These are phyloP conservation scores for Ophiostoma triangulosporum DNA, from an alignment of 2,329 filamentous ascomycete species.

Conservation along the genomic window DNA sequence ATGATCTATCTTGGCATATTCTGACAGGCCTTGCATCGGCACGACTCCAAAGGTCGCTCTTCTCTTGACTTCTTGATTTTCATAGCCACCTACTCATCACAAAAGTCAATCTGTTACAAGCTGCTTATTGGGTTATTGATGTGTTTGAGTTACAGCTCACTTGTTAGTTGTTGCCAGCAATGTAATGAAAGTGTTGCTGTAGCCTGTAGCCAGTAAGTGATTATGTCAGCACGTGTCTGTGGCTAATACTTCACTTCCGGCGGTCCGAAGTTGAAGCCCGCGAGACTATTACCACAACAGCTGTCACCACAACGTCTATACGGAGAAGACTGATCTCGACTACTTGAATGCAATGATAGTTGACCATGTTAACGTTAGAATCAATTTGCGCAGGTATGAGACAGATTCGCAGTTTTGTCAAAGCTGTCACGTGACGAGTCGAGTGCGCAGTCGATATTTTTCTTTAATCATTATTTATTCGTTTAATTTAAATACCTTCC, in stretches of 20 bases:
- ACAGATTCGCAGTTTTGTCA: no score
- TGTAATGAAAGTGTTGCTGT: no score
- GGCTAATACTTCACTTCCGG: slow-evolving; percentile 2
- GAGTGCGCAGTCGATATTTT: background rate
- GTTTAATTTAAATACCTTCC: background rate
- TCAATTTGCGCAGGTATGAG: no score
- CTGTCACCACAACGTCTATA: no score
- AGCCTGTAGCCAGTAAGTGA: no score
- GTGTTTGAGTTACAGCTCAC: no score
- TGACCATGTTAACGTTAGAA: no score
- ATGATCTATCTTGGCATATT: background rate
- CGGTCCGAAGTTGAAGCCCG: slow-evolving; percentile 7
- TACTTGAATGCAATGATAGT: no score
- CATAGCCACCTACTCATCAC: background rate
- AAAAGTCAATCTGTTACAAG: slow-evolving; percentile 1
- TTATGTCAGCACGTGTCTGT: background rate
- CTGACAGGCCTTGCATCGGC: background rate
- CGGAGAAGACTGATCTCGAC: no score
- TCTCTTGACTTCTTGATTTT: background rate
- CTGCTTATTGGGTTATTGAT: no score
- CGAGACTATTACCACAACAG: background rate
- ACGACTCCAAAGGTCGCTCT: background rate
- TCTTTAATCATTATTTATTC: background rate
- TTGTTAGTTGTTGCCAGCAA: no score
- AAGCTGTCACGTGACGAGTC: background rate